These are phyloP conservation scores for Bauhinia variegata DNA, from an alignment of 306 rosid genomes.

Conservation along the genomic window DNA sequence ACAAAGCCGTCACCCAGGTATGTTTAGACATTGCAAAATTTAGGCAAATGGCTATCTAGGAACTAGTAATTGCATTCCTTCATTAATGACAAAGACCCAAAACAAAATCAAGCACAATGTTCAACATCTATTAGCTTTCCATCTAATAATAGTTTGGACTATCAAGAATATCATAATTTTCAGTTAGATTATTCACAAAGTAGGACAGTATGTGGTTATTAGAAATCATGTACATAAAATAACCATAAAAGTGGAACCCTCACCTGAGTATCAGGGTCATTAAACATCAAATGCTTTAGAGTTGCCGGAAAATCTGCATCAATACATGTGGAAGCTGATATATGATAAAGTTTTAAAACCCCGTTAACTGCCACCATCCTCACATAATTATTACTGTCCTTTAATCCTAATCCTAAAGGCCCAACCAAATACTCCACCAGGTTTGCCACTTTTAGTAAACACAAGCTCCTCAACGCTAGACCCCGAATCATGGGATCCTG, in stretches of 20 bases:
- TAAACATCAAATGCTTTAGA: constrained; percentile 86
- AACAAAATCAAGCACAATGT: constrained; percentile 14
- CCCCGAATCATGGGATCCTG: constrained; percentile 97
- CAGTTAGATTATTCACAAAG: constrained; percentile 14
- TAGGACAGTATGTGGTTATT: constrained; percentile 14
- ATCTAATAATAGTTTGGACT: constrained; percentile 25
- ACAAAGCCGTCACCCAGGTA: constrained; percentile 23
- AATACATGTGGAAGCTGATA: constrained; percentile 86
- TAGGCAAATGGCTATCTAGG: not conserved
- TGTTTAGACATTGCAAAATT: not conserved
- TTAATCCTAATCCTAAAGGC: constrained; percentile 91
- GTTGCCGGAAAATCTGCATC: constrained; percentile 87
- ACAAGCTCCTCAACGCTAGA: constrained; percentile 93
- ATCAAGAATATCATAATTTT: constrained; percentile 16
- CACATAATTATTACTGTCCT: constrained; percentile 84
- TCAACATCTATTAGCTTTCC: not conserved
- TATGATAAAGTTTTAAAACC: constrained; percentile 89
- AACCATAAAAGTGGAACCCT: constrained; percentile 28
- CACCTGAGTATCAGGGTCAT: constrained; percentile 92
- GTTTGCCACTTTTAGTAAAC: constrained; percentile 81
- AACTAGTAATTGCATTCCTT: not conserved
- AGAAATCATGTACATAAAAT: constrained; percentile 25
- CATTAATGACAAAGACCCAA: constrained; percentile 4
- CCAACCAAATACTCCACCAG: constrained; percentile 98
- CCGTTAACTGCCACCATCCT: constrained; percentile 91